Conservation (phyloP, 805 yeast genomes). For the Candida patagonica region DNA sequence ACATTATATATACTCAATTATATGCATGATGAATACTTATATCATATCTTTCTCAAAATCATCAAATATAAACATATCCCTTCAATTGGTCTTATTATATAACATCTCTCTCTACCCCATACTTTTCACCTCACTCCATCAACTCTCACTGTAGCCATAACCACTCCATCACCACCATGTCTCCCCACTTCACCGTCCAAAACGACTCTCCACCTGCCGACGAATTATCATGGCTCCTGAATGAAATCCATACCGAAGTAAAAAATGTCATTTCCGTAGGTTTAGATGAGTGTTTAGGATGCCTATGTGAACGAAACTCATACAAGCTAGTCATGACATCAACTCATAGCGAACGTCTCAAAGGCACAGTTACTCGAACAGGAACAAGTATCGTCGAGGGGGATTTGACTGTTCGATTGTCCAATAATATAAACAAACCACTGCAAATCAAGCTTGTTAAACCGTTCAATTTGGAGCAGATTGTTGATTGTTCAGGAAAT, state of each 20-base stretch:
- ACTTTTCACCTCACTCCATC: no score
- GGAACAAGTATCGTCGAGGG: slow-evolving; percentile 11
- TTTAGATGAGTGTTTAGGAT: slow-evolving; percentile 13
- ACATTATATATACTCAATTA: no score
- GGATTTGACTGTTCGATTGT: slow-evolving; percentile 13
- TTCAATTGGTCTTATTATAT: no score
- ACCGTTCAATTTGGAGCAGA: slow-evolving; percentile 11
- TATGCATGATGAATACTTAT: no score
- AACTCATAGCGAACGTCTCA: slow-evolving; percentile 16
- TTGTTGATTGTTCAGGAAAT: slow-evolving; percentile 14
- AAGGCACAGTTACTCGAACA: slow-evolving; percentile 16
- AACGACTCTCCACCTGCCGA: not conserved
- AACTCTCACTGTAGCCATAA: no score
- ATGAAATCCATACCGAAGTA: slow-evolving; percentile 11
- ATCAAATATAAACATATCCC: no score
- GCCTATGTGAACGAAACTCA: slow-evolving; percentile 13
- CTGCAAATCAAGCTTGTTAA: slow-evolving; percentile 8
- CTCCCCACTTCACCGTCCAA: no score
- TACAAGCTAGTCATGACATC: slow-evolving; percentile 19
- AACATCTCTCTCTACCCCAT: no score
- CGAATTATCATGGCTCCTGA: slow-evolving; percentile 16
- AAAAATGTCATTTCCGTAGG: slow-evolving; percentile 10
- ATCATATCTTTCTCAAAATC: no score
- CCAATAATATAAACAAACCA: slow-evolving; percentile 2
- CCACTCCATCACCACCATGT: no score